phyloP scores from a whole-genome alignment of 768 basidiomycete species.

The Suillus alpinus region DNA sequence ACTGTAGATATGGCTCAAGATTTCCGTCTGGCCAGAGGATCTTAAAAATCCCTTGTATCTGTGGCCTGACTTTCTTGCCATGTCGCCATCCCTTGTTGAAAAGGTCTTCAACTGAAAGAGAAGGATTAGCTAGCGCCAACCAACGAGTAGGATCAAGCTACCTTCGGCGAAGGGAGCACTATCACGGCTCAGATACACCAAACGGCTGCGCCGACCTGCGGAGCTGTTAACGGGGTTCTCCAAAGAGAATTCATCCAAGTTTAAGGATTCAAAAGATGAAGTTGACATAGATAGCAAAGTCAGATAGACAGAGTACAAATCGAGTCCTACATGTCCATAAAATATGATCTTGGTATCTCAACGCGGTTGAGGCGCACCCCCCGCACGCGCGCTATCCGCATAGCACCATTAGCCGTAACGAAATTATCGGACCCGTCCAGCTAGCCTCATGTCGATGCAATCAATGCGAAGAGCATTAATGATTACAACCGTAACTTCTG shows the following conservation, averaged over 20 bases:
- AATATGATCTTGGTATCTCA: not conserved
- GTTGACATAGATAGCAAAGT: conserved; percentile 6
- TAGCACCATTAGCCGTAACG: not conserved
- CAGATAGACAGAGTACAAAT: not conserved
- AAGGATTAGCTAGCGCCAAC: conserved; percentile 2
- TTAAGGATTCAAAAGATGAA: conserved; percentile 2
- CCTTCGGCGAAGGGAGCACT: conserved; percentile 39
- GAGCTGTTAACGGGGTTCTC: conserved; percentile 40
- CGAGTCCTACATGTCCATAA: not conserved
- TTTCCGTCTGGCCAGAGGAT: conserved; percentile 44
- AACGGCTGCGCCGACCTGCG: conserved; percentile 39
- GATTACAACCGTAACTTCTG: not conserved
- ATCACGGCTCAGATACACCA: conserved; percentile 37
- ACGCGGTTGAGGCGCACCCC: not conserved
- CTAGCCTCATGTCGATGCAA: not conserved
- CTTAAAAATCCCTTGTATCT: conserved; percentile 49
- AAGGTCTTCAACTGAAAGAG: conserved; percentile 42
- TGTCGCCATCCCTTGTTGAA: conserved; percentile 59
- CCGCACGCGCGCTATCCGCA: not conserved
- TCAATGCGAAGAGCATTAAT: not conserved
- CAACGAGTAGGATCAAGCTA: conserved; percentile 1
- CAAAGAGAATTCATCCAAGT: conserved; percentile 33
- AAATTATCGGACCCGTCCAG: not conserved
- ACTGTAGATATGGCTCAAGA: conserved; percentile 43
- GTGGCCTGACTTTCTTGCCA: conserved; percentile 47